Conservation (phyloP, 106 monocot genomes). For the Acanthochlamys bracteata region DNA sequence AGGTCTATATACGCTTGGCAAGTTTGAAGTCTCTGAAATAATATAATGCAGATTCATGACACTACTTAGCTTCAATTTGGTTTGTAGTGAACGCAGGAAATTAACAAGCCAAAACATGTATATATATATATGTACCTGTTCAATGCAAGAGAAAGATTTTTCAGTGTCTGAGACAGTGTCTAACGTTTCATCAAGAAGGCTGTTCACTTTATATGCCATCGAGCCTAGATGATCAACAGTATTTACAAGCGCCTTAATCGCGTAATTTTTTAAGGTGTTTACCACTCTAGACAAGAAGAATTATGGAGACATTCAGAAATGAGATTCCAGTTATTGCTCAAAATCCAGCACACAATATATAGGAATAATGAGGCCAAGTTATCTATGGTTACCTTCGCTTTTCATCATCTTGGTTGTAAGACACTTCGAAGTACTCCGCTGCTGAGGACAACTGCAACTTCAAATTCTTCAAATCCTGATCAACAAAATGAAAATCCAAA, state of each 20-base stretch:
- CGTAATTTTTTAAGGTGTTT: constrained; percentile 76
- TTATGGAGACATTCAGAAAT: background rate
- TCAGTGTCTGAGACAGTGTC: constrained; percentile 41
- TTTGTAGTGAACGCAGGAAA: background rate
- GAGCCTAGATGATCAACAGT: constrained; percentile 89
- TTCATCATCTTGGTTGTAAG: constrained; percentile 60
- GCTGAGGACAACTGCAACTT: constrained; percentile 77
- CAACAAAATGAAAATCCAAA: background rate
- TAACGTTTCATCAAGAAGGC: constrained; percentile 62
- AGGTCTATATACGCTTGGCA: constrained; percentile 51
- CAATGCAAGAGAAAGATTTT: constrained; percentile 48
- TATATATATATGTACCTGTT: constrained; percentile 38
- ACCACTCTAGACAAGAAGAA: constrained; percentile 43
- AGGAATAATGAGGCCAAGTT: background rate
- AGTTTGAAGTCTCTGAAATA: constrained; percentile 48
- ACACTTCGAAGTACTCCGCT: constrained; percentile 82
- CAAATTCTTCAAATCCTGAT: constrained; percentile 81
- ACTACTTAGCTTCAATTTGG: background rate
- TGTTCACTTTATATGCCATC: constrained; percentile 59
- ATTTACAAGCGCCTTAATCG: constrained; percentile 77
- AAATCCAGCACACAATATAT: background rate
- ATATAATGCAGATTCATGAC: background rate
- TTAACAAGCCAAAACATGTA: background rate
- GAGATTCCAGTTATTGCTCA: background rate
- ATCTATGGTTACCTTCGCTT: constrained; percentile 50